Evolutionary conservation across 768 basidiomycete species (phyloP).

Genomic region (Leccinum longicurvipes): DNA sequence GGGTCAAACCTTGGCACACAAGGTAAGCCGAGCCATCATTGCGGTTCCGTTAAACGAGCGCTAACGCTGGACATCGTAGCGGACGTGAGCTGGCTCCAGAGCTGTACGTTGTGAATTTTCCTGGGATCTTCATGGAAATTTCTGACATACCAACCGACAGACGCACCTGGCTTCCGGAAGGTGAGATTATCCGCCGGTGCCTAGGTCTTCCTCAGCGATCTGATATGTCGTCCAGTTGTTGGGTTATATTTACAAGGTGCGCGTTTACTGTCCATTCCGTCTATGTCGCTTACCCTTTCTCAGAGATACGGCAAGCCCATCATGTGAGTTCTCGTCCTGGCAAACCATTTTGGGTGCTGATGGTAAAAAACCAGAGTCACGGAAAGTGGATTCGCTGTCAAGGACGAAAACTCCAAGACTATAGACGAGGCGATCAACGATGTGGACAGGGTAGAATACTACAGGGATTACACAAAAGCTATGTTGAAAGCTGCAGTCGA

Average conservation of each 20-base stretch:
- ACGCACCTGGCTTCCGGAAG: conserved; percentile 65
- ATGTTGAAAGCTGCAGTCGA: conserved; percentile 56
- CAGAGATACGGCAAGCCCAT: conserved; percentile 54
- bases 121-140: background rate
- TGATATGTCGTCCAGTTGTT: conserved; percentile 39
- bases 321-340: conserved; percentile 40
- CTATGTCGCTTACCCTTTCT: background rate
- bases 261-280: conserved; percentile 6
- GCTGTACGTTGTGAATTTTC: conserved; percentile 42
- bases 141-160: conserved; percentile 28
- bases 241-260: conserved; percentile 69
- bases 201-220: background rate
- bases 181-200: conserved; percentile 31
- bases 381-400: conserved; percentile 75
- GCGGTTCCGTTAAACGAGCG: background rate
- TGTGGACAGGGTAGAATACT: conserved; percentile 63
- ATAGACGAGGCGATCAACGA: conserved; percentile 57
- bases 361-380: conserved; percentile 46
- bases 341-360: background rate
- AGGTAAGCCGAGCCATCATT: conserved; percentile 36
- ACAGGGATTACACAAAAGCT: conserved; percentile 54
- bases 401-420: conserved; percentile 55
- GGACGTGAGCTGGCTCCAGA: conserved; percentile 68
- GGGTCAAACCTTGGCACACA: conserved; percentile 66
- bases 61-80: conserved; percentile 34